Base-by-base conservation (phyloP, 257 asterid species). In the Nicotiana benthamiana region DNA sequence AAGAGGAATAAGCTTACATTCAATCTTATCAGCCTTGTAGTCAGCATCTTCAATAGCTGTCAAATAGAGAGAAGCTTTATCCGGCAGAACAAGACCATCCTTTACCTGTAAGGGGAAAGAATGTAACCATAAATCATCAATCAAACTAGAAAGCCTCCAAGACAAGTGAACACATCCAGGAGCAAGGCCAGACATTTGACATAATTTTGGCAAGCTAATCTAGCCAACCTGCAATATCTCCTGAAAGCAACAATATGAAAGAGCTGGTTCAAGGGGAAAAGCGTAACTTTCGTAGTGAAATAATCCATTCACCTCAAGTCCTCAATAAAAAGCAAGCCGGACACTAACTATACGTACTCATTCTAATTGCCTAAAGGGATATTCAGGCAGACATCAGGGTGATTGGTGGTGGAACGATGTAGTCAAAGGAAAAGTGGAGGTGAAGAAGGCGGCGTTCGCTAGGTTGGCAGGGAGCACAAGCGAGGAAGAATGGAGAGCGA, bases 11-110 rank as follows among this genome's bases (percentile, higher is more conserved):
- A 84, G 83, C 96, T 91, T 86, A 92, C 99, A 95, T 86, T 95
- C 98, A 67, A 95, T 93, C 86, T 95, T 95, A 83, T 95, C 98
- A 84, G 92, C 98, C 88, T 95, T 95, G 93, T 95, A 95, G 54
- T 95, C 99, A 57, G 97, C 97, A 90, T 95, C 99, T 88, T 95
- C 99, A 82, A 95, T 95, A 34, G 99, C 99, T 22, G 98, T 95
- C 87, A 95, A 85, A 85, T 83, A 84, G 77, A 95, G 96, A 80
- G 98, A 90, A 80, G 97, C 97, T 89, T 88, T 91, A 84, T 95
- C 99, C 2, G 99, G 99, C 85, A 95, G 86, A 52, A 95, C 91
- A 60, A 95, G 85, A 68, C 99, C 99, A 81, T 86, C 90, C 79
- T 82, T 81, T 61, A 87, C 97, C 97, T 94, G 90, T 56, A 76